Conservation (phyloP, 148 eudicot species). For the Rhododendron ferrugineum region DNA sequence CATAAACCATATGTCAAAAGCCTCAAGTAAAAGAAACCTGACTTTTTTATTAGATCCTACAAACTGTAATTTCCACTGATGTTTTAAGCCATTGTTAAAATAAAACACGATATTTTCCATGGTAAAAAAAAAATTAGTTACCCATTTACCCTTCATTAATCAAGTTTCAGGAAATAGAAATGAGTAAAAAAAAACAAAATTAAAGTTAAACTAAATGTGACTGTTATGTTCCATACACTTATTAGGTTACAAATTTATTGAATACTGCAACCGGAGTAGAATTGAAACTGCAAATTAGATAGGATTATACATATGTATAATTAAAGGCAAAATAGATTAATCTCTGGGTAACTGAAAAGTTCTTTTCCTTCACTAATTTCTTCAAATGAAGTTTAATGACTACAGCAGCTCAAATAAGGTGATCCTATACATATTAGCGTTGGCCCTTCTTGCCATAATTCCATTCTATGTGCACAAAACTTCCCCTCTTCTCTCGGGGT, state of each 20-base stretch:
- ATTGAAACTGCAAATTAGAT: neutral
- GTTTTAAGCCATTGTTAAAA: too few relatives aligned
- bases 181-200: too few relatives aligned
- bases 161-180: too few relatives aligned
- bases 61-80: too few relatives aligned
- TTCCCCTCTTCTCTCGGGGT: neutral
- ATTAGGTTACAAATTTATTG: neutral
- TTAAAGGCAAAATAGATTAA: neutral
- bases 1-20: too few relatives aligned
- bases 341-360: neutral
- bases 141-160: too few relatives aligned
- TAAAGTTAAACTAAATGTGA: neutral
- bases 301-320: neutral
- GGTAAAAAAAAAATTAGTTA: too few relatives aligned
- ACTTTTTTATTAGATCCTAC: too few relatives aligned
- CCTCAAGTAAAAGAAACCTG: too few relatives aligned
- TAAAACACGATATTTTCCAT: too few relatives aligned
- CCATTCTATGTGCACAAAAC: neutral
- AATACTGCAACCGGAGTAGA: neutral
- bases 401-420: neutral
- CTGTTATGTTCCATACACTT: neutral
- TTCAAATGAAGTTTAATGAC: constrained; percentile 17
- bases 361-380: neutral
- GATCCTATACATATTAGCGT: neutral
- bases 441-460: constrained; percentile 6